Conservation (phyloP, 1,284 basidiomycete species). For the Rhodotorula sp. region DNA sequence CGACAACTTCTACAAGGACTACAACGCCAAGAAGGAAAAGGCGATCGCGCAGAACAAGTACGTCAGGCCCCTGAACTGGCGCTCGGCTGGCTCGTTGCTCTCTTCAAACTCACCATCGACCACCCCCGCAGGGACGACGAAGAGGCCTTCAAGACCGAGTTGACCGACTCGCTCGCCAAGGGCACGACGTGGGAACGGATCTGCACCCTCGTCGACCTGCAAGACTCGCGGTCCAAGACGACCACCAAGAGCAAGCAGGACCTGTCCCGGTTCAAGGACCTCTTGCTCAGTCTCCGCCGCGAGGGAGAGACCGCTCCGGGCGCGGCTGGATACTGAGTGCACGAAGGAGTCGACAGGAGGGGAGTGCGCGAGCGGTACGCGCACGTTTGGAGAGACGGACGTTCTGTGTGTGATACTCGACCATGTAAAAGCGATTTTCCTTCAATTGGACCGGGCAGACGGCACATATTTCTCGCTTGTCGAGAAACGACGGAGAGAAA, state of each 20-base stretch:
- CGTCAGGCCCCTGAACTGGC: conserved; percentile 47
- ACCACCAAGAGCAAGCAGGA: conserved; percentile 89
- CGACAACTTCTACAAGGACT: conserved; percentile 94
- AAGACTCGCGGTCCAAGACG: conserved; percentile 95
- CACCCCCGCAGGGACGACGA: conserved; percentile 71
- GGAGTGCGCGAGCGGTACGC: no score
- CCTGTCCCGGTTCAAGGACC: conserved; percentile 85
- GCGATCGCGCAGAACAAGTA: conserved; percentile 96
- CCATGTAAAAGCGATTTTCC: no score
- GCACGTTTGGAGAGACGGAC: no score
- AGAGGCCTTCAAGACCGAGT: conserved; percentile 69
- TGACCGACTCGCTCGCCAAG: conserved; percentile 74
- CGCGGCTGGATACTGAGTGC: conserved; percentile 74
- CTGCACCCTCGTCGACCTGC: conserved; percentile 77
- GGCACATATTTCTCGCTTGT: no score
- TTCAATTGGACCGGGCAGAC: no score
- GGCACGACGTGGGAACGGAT: conserved; percentile 98
- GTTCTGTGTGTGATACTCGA: no score
- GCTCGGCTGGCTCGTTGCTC: background rate
- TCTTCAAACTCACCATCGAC: no score
- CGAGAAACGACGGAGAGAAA: no score
- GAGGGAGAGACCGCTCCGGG: conserved; percentile 89
- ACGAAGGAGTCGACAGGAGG: no score
- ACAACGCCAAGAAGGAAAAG: conserved; percentile 86
- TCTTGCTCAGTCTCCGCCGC: conserved; percentile 76